phyloP scores from a whole-genome alignment of 495 filamentous ascomycete genomes.

The Cairneyella variabilis region DNA sequence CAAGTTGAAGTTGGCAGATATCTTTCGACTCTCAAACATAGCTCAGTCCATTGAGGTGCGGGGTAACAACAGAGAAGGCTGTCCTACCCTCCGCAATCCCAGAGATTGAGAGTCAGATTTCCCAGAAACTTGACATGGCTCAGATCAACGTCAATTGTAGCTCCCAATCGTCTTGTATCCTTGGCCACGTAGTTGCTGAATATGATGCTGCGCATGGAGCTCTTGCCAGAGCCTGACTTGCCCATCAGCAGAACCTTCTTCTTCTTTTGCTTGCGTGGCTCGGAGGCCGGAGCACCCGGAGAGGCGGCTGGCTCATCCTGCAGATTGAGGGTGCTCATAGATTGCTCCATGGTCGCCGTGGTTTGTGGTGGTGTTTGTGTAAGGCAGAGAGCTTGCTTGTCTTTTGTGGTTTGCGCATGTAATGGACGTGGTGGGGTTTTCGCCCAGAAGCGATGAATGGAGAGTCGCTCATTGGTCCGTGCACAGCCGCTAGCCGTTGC shows the following conservation, averaged over 20 bases:
- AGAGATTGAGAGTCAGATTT: constrained; percentile 93
- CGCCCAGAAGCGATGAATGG: no score
- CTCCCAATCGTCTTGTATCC: constrained; percentile 88
- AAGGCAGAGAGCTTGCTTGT: no score
- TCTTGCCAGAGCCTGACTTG: constrained; percentile 98
- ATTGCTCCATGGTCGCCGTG: constrained; percentile 15
- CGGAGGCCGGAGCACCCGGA: constrained; percentile 11
- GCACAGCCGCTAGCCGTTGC: no score
- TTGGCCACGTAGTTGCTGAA: constrained; percentile 98
- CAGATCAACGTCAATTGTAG: constrained; percentile 98
- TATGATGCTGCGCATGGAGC: constrained; percentile 96
- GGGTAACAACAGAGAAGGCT: neutral
- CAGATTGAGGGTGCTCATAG: constrained; percentile 11
- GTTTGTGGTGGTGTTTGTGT: no score
- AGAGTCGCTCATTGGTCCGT: no score
- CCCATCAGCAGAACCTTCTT: constrained; percentile 68
- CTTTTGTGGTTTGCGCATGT: no score
- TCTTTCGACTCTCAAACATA: no score
- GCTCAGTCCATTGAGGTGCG: no score
- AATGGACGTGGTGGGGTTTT: no score
- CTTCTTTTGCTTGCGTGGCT: constrained; percentile 50
- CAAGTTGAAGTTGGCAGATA: no score
- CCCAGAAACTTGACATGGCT: constrained; percentile 98
- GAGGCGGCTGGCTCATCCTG: constrained; percentile 15
- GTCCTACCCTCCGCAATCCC: constrained; percentile 89